Base-by-base conservation (phyloP, 148 eudicot species). In the Cornus suecica region DNA sequence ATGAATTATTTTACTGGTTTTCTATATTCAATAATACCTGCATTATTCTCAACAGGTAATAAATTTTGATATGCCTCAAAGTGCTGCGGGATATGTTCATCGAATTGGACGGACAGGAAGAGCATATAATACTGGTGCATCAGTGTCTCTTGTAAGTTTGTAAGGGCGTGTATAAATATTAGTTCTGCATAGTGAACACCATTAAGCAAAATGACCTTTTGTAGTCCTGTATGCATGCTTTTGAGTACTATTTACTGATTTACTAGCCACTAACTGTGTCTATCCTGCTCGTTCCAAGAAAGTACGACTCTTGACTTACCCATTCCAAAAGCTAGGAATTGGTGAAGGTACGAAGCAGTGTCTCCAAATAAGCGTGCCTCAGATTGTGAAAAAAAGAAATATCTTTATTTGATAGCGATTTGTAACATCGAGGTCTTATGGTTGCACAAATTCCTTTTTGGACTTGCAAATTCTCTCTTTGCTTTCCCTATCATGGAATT, bases 21-120 rank as follows among this genome's bases (percentile, higher is more conserved):
- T 63, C 62, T 42, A 37, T 42, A 28, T 68, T 48, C 23, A 66
- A 60, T 45, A 51, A 25, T 61, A 25, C 65, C 65, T 64, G 29
- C 74, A 65, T 4, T 61, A 23, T 52, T 60, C 74, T 71, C 16
- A 69, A 62, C 85, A 95, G 98, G 99, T 96, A 74, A 78, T 96
- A 79, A 96, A 96, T 74, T 93, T 88, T 79, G 94, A 96, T 74
- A 87, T 96, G 99, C 99, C 99, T 84, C 83, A 62, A 71, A 88
- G 76, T 84, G 88, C 86, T 42, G 94, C 87, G 4, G 94, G 98
- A 68, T 96, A 96, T 79, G 86, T 96, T 61, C 98, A 93, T 78
- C 93, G 99, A 28, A 91, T 93, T 82, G 99, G 99, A 66, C 98
- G 99, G 54, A 93, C 99, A n/a, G 99, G 99, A 84, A 86, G 99